These are phyloP conservation scores for Pterocarpus santalinus DNA, from an alignment of 306 rosid species.

Conservation along the genomic window DNA sequence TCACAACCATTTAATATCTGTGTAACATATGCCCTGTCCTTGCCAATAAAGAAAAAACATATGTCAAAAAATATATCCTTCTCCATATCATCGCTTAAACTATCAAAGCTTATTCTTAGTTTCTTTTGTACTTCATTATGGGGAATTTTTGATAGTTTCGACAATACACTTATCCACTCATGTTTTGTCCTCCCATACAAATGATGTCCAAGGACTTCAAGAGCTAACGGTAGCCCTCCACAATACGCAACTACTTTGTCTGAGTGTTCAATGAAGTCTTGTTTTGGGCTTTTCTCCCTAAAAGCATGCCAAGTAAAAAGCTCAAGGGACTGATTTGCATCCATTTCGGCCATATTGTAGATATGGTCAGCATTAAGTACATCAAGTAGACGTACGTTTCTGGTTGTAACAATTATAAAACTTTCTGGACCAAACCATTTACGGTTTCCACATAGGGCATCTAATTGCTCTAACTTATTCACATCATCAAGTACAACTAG, in stretches of 20 bases:
- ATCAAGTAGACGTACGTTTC: constrained; percentile 23
- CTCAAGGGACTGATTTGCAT: constrained; percentile 34
- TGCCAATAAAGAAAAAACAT: too few relatives aligned
- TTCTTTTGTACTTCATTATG: too few relatives aligned
- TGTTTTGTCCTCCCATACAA: constrained; percentile 22
- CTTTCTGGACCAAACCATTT: constrained; percentile 38
- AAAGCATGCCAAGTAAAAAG: constrained; percentile 52
- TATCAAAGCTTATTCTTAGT: too few relatives aligned
- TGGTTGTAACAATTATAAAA: constrained; percentile 45
- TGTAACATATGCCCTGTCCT: constrained; percentile 26
- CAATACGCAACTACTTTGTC: constrained; percentile 22
- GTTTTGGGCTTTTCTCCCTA: neutral
- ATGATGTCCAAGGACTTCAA: constrained; percentile 52
- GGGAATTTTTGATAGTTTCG: too few relatives aligned
- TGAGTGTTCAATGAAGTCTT: constrained; percentile 26
- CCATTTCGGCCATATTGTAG: neutral
- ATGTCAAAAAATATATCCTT: too few relatives aligned
- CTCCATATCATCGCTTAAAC: too few relatives aligned
- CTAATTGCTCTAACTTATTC: too few relatives aligned
- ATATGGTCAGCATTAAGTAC: neutral
- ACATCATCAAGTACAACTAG: too few relatives aligned
- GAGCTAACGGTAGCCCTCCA: constrained; percentile 59
- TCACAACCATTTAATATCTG: constrained; percentile 50
- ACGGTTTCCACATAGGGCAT: neutral
- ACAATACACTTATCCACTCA: too few relatives aligned